These are phyloP conservation scores for Jaltomata sinuosa DNA, from an alignment of 257 asterid species.

Conservation along the genomic window DNA sequence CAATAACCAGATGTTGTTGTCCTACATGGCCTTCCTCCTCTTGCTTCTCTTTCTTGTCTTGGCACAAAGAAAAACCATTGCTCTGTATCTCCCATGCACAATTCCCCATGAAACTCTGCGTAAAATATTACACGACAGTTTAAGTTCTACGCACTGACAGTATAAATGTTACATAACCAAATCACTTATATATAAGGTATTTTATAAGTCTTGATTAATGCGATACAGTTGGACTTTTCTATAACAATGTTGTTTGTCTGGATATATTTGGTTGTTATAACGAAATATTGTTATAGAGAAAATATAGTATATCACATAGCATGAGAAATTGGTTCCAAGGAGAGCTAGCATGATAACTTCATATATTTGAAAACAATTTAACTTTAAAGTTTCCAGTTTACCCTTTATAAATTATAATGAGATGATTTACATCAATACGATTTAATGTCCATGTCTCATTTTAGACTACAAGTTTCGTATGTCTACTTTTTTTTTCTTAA, in stretches of 20 bases:
- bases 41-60: slow-evolving; percentile 55
- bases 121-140: background rate
- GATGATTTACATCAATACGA: too few species aligned
- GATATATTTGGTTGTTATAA: background rate
- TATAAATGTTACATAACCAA: background rate
- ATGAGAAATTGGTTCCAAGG: too few species aligned
- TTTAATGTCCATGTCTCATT: too few species aligned
- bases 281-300: too few species aligned
- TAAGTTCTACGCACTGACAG: background rate
- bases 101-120: slow-evolving; percentile 51
- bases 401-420: too few species aligned
- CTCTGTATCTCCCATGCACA: slow-evolving; percentile 56
- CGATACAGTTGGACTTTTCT: background rate
- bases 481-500: too few species aligned
- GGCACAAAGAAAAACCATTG: slow-evolving; percentile 83
- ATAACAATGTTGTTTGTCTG: background rate
- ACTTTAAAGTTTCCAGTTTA: too few species aligned
- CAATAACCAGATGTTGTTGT: slow-evolving; percentile 67
- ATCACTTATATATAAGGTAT: background rate
- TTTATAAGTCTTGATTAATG: background rate
- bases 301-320: too few species aligned
- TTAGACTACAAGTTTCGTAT: too few species aligned
- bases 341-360: too few species aligned
- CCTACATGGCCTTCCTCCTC: slow-evolving; percentile 66
- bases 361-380: too few species aligned